phyloP scores from a whole-genome alignment of 805 yeast genomes.

The Blastobotrys robertii region DNA sequence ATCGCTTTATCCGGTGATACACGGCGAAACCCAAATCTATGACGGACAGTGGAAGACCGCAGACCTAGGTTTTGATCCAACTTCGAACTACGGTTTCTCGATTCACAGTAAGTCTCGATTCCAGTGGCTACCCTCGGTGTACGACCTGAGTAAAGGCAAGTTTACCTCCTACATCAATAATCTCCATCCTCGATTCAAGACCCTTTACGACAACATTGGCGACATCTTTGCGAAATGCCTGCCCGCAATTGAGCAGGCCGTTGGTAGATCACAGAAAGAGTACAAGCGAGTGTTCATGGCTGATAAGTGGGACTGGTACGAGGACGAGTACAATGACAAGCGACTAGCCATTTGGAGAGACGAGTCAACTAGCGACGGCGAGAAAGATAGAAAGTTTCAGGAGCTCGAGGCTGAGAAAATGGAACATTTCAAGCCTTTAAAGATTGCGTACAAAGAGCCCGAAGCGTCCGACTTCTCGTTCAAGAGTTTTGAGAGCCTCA shows the following conservation, averaged over 20 bases:
- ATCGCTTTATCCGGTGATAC: slow-evolving; percentile 30
- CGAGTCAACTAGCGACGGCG: no score
- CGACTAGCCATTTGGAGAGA: background rate
- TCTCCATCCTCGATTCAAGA: slow-evolving; percentile 28
- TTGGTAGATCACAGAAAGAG: slow-evolving; percentile 15
- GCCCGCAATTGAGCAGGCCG: slow-evolving; percentile 27
- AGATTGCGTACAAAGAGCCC: background rate
- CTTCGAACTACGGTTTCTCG: no score
- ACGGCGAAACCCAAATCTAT: slow-evolving; percentile 14
- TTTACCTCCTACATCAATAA: slow-evolving; percentile 32
- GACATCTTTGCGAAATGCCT: slow-evolving; percentile 24
- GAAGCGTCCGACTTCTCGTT: no score
- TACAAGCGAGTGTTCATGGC: background rate
- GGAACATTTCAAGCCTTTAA: background rate
- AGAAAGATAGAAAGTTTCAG: background rate
- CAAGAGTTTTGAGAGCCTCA: slow-evolving; percentile 13
- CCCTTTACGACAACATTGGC: slow-evolving; percentile 27
- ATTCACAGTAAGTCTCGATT: slow-evolving; percentile 7
- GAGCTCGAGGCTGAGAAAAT: background rate
- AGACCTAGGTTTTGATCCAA: background rate
- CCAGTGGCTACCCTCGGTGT: slow-evolving; percentile 33
- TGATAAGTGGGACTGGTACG: background rate
- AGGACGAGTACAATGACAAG: background rate
- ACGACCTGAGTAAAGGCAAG: slow-evolving; percentile 6
- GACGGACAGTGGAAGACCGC: background rate